Base-by-base conservation (phyloP, 2,329 filamentous ascomycete genomes). In the Sclerotinia sclerotiorum region DNA sequence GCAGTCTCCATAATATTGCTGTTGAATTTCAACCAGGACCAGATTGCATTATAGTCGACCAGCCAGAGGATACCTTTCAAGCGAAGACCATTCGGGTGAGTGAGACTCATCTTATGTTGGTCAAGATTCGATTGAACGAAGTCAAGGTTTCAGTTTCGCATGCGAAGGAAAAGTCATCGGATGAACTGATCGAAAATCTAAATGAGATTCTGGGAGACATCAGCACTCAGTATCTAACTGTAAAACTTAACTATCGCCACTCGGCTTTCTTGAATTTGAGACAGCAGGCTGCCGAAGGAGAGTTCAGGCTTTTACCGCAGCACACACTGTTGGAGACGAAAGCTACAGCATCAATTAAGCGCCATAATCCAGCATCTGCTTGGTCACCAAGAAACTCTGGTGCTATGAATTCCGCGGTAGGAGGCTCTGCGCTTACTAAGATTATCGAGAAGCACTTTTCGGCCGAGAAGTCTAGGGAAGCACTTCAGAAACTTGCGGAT, bases 151-250 rank as follows among this genome's bases (percentile, higher is more conserved):
- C 69, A 7, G 21, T 42, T n/a, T 66, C 62, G 27, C 77, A 81
- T 65, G 44, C 73, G 11, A 78, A 78, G 44, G 79, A 81, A 58
- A 57, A 61, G 24, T 81, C 79, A 51, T 83, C 86, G 0, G 85
- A 88, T 17, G 81, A 84, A 52, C 78, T 89, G 44, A 86, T 90
- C 21, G 81, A 85, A 32, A 85, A 88, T 68, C 79, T 89, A 15
- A 85, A 89, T 73, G 78, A 80, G 42, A 82, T 87, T 67, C 81
- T 89, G 3, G 85, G 86, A 42, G 79, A 81, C 65, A 79, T 79
- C 4, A 76, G 76, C 27, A 80, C 80, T 21, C 80, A 82, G 46
- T 88, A 86, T 71, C 77, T 88, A 62, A 81, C 81, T 3, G 79
- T 88, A 21, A 79, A 79, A 27, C 72, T 89, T 10, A 82, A 79